Evolutionary conservation across 2,329 filamentous ascomycete species (phyloP).

Genomic region (Leptographium procerum): DNA sequence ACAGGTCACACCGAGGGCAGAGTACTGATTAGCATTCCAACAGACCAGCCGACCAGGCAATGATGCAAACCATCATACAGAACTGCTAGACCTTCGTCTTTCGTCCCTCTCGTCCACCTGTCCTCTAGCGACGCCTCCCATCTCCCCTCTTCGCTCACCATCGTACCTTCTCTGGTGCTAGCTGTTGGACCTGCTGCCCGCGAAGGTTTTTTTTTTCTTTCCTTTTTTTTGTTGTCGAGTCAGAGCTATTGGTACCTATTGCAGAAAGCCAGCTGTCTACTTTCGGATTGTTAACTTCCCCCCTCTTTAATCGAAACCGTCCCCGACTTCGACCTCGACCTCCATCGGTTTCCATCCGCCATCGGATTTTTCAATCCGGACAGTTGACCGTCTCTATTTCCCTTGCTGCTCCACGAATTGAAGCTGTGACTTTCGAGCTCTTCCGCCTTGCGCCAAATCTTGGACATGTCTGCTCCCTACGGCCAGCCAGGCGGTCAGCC

Average conservation of each 20-base stretch:
- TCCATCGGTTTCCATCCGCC: too few relatives aligned
- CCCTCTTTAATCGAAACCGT: not conserved
- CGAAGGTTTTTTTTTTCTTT: too few relatives aligned
- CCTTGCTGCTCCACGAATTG: not conserved
- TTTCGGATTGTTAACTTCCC: not conserved
- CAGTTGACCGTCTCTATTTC: not conserved
- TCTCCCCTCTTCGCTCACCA: not conserved
- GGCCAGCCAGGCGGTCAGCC: conserved; percentile 24
- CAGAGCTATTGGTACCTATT: not conserved
- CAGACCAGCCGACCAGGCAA: conserved; percentile 1
- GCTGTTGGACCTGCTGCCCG: not conserved
- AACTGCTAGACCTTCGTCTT: not conserved
- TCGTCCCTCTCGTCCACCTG: not conserved
- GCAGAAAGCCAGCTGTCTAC: not conserved
- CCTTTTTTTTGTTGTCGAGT: too few relatives aligned
- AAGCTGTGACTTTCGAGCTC: conserved; percentile 7
- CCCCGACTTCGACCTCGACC: not conserved
- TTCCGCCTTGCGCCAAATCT: not conserved
- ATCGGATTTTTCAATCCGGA: not conserved
- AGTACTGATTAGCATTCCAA: not conserved
- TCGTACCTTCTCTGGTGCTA: not conserved
- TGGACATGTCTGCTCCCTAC: conserved; percentile 44
- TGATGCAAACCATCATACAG: conserved; percentile 7
- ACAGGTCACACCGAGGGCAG: conserved; percentile 7
- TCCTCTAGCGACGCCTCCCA: not conserved